Evolutionary conservation across 805 yeast genomes (phyloP).

Genomic region (Barnettozyma sp.): DNA sequence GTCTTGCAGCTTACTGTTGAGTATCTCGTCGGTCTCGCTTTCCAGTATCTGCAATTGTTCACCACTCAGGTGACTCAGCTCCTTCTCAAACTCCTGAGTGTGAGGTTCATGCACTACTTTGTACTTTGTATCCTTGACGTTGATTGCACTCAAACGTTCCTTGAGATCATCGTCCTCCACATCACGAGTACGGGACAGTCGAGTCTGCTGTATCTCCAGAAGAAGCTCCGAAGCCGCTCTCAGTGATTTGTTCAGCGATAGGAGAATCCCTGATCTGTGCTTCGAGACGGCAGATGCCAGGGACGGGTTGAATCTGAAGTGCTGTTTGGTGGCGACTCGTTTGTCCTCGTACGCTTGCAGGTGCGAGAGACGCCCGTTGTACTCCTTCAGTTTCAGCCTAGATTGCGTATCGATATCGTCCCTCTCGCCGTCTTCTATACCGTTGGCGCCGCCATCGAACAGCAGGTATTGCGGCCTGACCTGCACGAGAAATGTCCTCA

Average conservation of each 20-base stretch:
- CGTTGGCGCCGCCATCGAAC: constrained; percentile 9
- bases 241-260: constrained; percentile 18
- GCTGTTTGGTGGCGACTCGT: constrained; percentile 27
- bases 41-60: constrained; percentile 54
- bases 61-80: constrained; percentile 28
- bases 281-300: constrained; percentile 15
- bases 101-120: constrained; percentile 9
- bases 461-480: constrained; percentile 26
- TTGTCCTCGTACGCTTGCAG: constrained; percentile 46
- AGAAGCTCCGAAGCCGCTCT: constrained; percentile 21
- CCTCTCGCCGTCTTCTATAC: constrained; percentile 40
- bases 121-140: constrained; percentile 25
- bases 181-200: constrained; percentile 22
- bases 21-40: constrained; percentile 49
- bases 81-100: constrained; percentile 21
- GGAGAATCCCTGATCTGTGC: constrained; percentile 19
- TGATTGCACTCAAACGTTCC: constrained; percentile 10
- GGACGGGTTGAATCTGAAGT: constrained; percentile 13
- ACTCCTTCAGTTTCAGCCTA: constrained; percentile 43
- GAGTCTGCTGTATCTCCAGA: constrained; percentile 22
- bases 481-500: constrained; percentile 22
- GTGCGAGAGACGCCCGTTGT: constrained; percentile 43
- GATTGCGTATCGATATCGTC: constrained; percentile 51
- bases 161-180: constrained; percentile 17
- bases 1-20: constrained; percentile 53